Evolutionary conservation across 2,329 filamentous ascomycete genomes (phyloP), one percentile per base, ranked within the genome.

Genomic region (Penicillium sp.): DNA sequence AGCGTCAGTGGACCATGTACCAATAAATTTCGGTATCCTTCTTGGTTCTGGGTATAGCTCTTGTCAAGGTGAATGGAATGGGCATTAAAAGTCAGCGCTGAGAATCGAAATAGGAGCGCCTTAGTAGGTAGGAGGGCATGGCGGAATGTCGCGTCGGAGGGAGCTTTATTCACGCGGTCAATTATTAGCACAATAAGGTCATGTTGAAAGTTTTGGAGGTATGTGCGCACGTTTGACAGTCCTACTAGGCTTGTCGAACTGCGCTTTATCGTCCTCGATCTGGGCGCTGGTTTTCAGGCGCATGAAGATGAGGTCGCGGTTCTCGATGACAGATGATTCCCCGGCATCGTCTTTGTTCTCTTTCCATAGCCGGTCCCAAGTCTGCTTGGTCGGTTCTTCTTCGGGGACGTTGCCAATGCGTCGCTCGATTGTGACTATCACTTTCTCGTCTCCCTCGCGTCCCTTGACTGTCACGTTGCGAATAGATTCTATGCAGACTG

Each of bases 31-130:
- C 78, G 78, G 66, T 95, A 84, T 10, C 87, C 87, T 68, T 97
- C 93, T 11, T 84, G 74, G 11, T 80, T 74, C 33, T 79, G 78
- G 43, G 83, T 84, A 70, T 89, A 95, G 36, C 77, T 64, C 1
- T 78, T 79, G 67, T 96, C 88, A 18, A 95, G 77, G 71, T 99
- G 93, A 59, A 99, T 96, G 13, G 80, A 77, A 70, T 99, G 93
- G 1, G 89, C 89, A 69, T 99, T 99, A 75, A 89, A 91, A 2
- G 88, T 92, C 29, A 99, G 80, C 0, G 90, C 90, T 16, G 87
- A 93, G 75, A 92, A 97, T 50, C 91, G 83, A 73, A 95, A 95
- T 46, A 99, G 82, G 4, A 96, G 80, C 4, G 80, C 75, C 2
- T 80, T 76, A 2, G 84, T 84, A 0, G 90, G 89, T 0, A 72